Evolutionary conservation across 345 rosid genomes (phyloP), one percentile per base, ranked within the genome.

Genomic region (Erodium maritimum): DNA sequence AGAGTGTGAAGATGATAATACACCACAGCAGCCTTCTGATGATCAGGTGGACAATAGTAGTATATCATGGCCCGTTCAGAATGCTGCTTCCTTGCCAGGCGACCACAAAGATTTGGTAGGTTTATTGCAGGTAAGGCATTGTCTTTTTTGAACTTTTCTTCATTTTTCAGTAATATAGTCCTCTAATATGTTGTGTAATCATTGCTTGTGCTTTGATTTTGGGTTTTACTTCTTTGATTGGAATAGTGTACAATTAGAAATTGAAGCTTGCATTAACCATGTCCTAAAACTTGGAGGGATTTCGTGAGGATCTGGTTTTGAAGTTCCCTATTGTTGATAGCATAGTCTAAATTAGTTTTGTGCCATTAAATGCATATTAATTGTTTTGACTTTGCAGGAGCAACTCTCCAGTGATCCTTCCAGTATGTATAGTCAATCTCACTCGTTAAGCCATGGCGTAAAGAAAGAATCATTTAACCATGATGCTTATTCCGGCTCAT

Each of bases 81-180:
- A 65, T 51, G 46, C 58, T 29, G 67, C 65, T 77, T 69, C 81
- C 52, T 73, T 79, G 56, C 59, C 74, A 18, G 85, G 77, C 53
- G 81, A 82, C 16, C 95, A 80, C 75, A 91, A 88, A 75, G 88
- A 90, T 79, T 75, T 91, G 53, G 95, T 90, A 62, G 95, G 86
- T 77, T 72, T 88, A 52, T 84, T 91, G 72, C 96, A 91, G 90
- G 98, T 91, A 78, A 48, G 51, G 11, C 51, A 17, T 22, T 55
- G 24, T 16, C 17, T 54, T 18, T 19, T 50, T 42, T 59, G 37
- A 8, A 46, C 6, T 42, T 61, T 21, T 42, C 22, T 14, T 16
- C 50, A 13, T 17, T 58, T 5, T 14, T 34, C 17, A 11, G 5
- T 62, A 1, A 14, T 8, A 21, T 17, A 19, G 16, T 19, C 9